A percentile compares a stretch with the other conserved stretches of the same genome.
Evolutionary conservation across 2,329 filamentous ascomycete genomes (phyloP).

Genomic region (Diaporthe capsici): DNA sequence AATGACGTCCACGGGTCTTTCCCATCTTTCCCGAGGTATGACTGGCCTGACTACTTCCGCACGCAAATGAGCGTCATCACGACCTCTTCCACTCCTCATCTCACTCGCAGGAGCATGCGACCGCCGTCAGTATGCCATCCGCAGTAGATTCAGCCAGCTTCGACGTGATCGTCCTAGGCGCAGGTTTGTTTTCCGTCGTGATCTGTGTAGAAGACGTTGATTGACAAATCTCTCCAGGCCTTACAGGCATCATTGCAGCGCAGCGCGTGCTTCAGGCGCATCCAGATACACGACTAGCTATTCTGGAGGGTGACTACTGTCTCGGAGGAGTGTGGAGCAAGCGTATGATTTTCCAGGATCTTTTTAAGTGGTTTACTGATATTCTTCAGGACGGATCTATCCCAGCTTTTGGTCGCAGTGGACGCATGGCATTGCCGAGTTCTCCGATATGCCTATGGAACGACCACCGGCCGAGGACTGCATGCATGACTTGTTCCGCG

Average conservation of each 20-base stretch:
- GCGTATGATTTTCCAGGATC: neutral
- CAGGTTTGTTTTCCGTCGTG: neutral
- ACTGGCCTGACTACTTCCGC: neutral
- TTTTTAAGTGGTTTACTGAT: neutral
- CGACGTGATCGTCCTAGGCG: neutral
- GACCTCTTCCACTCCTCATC: neutral
- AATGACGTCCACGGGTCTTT: neutral
- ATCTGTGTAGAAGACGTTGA: neutral
- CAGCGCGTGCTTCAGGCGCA: neutral
- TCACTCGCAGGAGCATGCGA: neutral
- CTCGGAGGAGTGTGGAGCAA: slow-evolving; percentile 10
- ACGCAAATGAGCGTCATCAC: neutral
- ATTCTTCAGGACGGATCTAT: neutral
- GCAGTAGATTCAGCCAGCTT: neutral
- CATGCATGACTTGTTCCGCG: slow-evolving; percentile 3
- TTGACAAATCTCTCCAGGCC: neutral
- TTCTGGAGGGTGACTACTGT: neutral
- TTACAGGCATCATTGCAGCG: neutral
- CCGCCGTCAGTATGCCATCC: neutral
- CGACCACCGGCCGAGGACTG: neutral
- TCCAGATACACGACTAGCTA: neutral
- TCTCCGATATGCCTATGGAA: neutral
- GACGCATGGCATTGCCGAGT: slow-evolving; percentile 7
- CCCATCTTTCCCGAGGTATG: neutral
- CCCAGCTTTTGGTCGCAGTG: neutral